Evolutionary conservation across 495 filamentous ascomycete species (phyloP).

Genomic region (Penicillium egyptiacum): DNA sequence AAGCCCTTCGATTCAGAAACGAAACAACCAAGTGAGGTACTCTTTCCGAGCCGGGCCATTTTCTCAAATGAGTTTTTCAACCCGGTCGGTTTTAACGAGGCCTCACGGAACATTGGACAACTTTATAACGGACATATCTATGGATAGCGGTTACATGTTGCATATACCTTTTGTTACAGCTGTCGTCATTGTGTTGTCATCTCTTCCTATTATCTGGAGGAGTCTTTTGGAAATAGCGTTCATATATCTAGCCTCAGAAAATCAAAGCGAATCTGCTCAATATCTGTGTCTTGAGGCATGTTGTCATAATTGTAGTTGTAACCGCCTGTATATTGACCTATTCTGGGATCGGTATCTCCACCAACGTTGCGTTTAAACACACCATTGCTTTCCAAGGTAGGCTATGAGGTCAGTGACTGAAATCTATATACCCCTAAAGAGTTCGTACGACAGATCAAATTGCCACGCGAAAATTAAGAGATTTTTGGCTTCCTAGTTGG

Average conservation of each 20-base stretch:
- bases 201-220: neutral
- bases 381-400: neutral
- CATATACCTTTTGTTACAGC: constrained; percentile 12
- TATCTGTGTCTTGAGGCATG: neutral
- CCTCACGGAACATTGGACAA: constrained; percentile 3
- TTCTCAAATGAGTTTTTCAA: constrained; percentile 15
- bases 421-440: neutral
- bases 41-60: constrained; percentile 15
- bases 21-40: constrained; percentile 3
- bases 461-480: neutral
- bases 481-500: neutral
- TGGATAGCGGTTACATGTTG: constrained; percentile 8
- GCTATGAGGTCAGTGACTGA: neutral
- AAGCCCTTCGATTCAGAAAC: neutral
- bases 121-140: constrained; percentile 7
- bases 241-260: constrained; percentile 2
- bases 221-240: neutral
- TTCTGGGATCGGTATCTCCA: neutral
- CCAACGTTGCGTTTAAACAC: neutral
- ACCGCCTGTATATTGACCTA: neutral
- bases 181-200: constrained; percentile 1
- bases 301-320: neutral
- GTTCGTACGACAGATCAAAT: neutral
- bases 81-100: constrained; percentile 16
- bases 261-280: neutral